A percentile compares a stretch with the other conserved stretches of the same genome.
Evolutionary conservation across 2,329 filamentous ascomycete genomes (phyloP).

Genomic region (Fusarium chlamydosporum): DNA sequence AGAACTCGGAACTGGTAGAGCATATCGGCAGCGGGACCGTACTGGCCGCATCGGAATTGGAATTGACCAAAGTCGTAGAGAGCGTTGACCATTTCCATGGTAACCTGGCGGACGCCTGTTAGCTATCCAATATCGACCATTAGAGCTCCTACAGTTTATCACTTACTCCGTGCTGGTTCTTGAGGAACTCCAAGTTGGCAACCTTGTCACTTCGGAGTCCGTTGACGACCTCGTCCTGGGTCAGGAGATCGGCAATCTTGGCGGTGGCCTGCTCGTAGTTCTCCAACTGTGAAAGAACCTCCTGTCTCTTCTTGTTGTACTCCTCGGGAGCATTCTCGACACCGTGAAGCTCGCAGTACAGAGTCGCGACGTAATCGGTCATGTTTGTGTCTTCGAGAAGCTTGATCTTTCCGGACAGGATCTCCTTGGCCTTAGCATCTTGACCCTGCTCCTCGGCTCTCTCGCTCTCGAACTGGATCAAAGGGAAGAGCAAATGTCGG

Average conservation of each 20-base stretch:
- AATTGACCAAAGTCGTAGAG: slow-evolving; percentile 97
- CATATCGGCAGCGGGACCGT: slow-evolving; percentile 88
- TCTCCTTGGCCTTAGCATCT: slow-evolving; percentile 72
- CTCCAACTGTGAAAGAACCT: slow-evolving; percentile 86
- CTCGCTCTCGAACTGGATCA: slow-evolving; percentile 90
- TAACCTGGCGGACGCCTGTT: slow-evolving; percentile 69
- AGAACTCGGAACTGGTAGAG: slow-evolving; percentile 98
- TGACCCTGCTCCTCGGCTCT: slow-evolving; percentile 82
- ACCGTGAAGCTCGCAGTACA: slow-evolving; percentile 91
- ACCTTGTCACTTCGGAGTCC: slow-evolving; percentile 97
- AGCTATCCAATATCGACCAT: slow-evolving; percentile 29
- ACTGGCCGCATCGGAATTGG: slow-evolving; percentile 97
- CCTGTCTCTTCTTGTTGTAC: slow-evolving; percentile 89
- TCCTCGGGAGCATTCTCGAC: slow-evolving; percentile 84
- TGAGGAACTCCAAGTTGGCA: slow-evolving; percentile 97
- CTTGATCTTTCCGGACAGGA: slow-evolving; percentile 90
- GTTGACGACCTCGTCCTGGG: slow-evolving; percentile 89
- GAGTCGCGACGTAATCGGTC: slow-evolving; percentile 94
- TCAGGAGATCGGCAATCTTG: slow-evolving; percentile 89
- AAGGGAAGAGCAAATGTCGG: slow-evolving; percentile 94
- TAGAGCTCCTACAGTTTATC: slow-evolving; percentile 22
- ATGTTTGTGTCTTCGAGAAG: slow-evolving; percentile 98
- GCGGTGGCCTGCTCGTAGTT: slow-evolving; percentile 88
- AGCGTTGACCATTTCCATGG: slow-evolving; percentile 93
- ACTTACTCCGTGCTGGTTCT: slow-evolving; percentile 92